Evolutionary conservation across 805 yeast genomes (phyloP).

Genomic region (Cyberlindnera mrakii): DNA sequence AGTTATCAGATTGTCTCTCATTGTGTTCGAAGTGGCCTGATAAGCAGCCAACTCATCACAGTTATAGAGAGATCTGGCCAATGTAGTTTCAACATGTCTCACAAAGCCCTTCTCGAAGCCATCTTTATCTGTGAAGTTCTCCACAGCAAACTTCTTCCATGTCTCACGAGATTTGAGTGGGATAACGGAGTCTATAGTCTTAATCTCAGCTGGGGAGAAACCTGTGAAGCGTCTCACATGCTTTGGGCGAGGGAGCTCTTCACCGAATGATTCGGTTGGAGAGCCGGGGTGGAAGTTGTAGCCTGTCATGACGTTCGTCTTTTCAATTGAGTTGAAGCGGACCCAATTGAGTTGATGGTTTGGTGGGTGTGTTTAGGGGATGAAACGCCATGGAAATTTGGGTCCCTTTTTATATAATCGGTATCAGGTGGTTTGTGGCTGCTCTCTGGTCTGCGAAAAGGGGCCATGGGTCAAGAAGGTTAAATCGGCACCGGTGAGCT

Average conservation of each 20-base stretch:
- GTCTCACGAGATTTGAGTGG: constrained; percentile 71
- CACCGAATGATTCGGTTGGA: constrained; percentile 4
- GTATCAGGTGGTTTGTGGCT: too few relatives aligned
- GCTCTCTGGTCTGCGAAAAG: too few relatives aligned
- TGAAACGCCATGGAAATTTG: not conserved
- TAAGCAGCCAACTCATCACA: constrained; percentile 92
- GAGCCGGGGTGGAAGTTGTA: constrained; percentile 1
- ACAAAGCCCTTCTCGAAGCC: constrained; percentile 66
- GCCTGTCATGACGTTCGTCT: not conserved
- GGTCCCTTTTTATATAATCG: too few relatives aligned
- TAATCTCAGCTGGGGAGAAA: constrained; percentile 83
- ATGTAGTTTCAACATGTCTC: constrained; percentile 81
- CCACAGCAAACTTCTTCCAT: constrained; percentile 68
- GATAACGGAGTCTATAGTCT: constrained; percentile 72
- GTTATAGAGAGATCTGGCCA: constrained; percentile 88
- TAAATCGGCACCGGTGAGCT: too few relatives aligned
- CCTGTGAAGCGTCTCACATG: constrained; percentile 83
- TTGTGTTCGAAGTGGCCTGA: constrained; percentile 75
- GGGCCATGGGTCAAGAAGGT: too few relatives aligned
- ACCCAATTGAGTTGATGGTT: not conserved
- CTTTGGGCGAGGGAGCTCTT: constrained; percentile 27
- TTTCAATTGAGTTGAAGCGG: not conserved
- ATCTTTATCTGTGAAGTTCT: constrained; percentile 39
- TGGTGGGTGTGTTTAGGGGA: not conserved
- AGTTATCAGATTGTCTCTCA: constrained; percentile 72